Base-by-base conservation (phyloP, 495 filamentous ascomycete species). In the Clohesyomyces aquaticus region DNA sequence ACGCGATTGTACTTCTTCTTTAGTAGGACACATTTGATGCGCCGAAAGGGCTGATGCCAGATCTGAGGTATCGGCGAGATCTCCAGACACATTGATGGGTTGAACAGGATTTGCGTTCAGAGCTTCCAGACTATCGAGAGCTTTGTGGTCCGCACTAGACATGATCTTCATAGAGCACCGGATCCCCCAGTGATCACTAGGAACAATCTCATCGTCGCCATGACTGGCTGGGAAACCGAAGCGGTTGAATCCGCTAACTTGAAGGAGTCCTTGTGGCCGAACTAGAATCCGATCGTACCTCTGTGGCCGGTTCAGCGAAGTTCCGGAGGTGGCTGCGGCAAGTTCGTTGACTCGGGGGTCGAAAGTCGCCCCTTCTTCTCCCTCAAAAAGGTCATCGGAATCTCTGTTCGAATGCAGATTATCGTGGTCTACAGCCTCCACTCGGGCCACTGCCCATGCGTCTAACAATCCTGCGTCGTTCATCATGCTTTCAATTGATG, bases 141-240 rank as follows among this genome's bases (percentile, higher is more conserved):
- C 12, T 16, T 43, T 35, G 6, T 27, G n/a, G 0, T 9, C 1
- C 2, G 29, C 42, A 12, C 21, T 26, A 3, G 49, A 23, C 8
- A 53, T 59, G 18, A 77, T 61, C 16, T 67, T 72, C 26, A 86
- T 54, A 12, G 74, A 67, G 43, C 78, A 78, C 42, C 78, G 67
- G 18, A 86, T 71, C 1, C 83, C 83, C 78, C 80, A 85, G 63
- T 86, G 83, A 62, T 84, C 82, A 56, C 83, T 86, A 0, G 77
- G 80, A 64, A 77, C 80, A 25, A 61, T 54, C 11, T 61, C 35
- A 18, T 46, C 47, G 22, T 51, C 67, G 1, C 56, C 59, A 6
- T 38, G 56, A 16, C 47, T 65, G 16, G 64, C 66, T 16, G 72
- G 66, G 26, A 75, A 75, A 0, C 84, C 84, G 67, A 86, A 84